phyloP scores from a whole-genome alignment of 106 monocot genomes.

The Dactylorhiza incarnata region DNA sequence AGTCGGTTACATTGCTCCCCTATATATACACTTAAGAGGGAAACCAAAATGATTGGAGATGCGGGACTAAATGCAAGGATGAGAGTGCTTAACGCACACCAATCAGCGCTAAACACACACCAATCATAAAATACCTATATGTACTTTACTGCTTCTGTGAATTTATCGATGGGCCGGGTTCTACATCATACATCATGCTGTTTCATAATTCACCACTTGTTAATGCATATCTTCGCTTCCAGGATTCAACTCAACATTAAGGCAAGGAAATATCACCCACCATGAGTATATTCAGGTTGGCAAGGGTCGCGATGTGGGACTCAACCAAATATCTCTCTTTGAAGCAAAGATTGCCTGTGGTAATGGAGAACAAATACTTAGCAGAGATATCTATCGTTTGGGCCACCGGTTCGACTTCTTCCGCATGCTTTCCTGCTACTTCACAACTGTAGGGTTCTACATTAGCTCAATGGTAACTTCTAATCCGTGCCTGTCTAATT shows the following conservation, averaged over 20 bases:
- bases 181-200: neutral
- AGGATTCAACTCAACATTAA: slow-evolving; percentile 94
- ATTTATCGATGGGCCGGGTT: neutral
- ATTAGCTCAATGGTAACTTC: slow-evolving; percentile 88
- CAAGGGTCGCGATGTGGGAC: slow-evolving; percentile 97
- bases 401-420: slow-evolving; percentile 98
- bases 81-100: too few species aligned
- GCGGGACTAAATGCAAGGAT: too few species aligned
- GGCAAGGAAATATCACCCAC: slow-evolving; percentile 93
- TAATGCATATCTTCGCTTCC: slow-evolving; percentile 4
- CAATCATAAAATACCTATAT: too few species aligned
- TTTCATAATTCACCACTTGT: neutral
- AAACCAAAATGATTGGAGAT: too few species aligned
- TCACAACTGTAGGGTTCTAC: slow-evolving; percentile 95
- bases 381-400: slow-evolving; percentile 89
- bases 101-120: too few species aligned
- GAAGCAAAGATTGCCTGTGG: slow-evolving; percentile 98
- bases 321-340: slow-evolving; percentile 98
- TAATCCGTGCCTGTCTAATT: neutral
- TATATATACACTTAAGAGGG: too few species aligned
- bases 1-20: too few species aligned
- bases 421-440: slow-evolving; percentile 96
- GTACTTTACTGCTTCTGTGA: too few species aligned
- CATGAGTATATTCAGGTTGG: slow-evolving; percentile 99
- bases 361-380: slow-evolving; percentile 91